These are phyloP conservation scores for Karstenula rhodostoma DNA, from an alignment of 2,329 filamentous ascomycete genomes.

Conservation along the genomic window DNA sequence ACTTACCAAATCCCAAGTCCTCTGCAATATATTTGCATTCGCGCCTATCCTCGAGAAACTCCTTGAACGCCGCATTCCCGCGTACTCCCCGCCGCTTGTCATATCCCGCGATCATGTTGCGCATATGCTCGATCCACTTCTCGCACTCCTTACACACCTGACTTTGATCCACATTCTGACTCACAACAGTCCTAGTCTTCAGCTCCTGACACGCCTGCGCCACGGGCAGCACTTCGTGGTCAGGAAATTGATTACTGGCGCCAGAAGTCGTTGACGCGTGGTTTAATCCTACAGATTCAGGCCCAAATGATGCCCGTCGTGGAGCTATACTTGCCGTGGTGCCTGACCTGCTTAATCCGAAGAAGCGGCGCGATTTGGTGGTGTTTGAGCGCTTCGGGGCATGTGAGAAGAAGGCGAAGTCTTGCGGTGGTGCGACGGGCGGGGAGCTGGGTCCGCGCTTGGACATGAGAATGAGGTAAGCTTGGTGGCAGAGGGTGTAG, in stretches of 20 bases:
- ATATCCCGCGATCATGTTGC: conserved; percentile 39
- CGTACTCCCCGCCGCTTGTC: conserved; percentile 41
- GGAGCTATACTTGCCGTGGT: conserved; percentile 26
- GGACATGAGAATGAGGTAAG: conserved; percentile 30
- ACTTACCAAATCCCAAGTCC: conserved; percentile 2
- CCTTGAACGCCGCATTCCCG: conserved; percentile 40
- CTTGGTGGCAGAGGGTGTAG: conserved; percentile 40
- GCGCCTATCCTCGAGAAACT: conserved; percentile 37
- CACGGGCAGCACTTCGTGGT: conserved; percentile 31
- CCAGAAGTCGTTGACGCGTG: conserved; percentile 29
- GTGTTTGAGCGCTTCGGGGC: conserved; percentile 18
- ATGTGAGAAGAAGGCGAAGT: conserved; percentile 5
- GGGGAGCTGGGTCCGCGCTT: conserved; percentile 41
- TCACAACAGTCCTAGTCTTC: conserved; percentile 32
- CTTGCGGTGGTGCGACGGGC: conserved; percentile 28
- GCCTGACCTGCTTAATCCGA: conserved; percentile 35
- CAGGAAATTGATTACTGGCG: conserved; percentile 24
- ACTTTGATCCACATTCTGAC: conserved; percentile 28
- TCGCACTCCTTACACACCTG: conserved; percentile 41
- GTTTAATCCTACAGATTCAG: conserved; percentile 19
- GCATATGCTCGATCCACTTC: conserved; percentile 39
- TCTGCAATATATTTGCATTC: conserved; percentile 25
- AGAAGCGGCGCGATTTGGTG: conserved; percentile 20
- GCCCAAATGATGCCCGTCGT: conserved; percentile 30
- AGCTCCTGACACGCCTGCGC: conserved; percentile 29